Conservation (phyloP, 192 early-diverging fungal genomes). For the Umbelopsis sp. region DNA sequence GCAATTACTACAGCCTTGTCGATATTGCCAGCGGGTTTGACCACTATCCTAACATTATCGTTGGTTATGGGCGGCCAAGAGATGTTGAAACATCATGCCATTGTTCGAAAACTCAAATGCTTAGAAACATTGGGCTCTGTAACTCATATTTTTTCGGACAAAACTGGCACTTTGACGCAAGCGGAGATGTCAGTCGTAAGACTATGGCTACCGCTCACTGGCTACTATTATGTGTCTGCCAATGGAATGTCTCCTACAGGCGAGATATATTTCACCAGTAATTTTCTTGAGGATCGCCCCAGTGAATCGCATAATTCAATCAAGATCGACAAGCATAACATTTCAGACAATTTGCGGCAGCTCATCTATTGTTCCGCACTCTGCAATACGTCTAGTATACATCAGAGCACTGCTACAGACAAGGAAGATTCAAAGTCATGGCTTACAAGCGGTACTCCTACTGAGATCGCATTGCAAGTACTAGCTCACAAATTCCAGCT, state of each 20-base stretch:
- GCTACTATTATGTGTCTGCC: slow-evolving; percentile 65
- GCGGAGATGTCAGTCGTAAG: slow-evolving; percentile 90
- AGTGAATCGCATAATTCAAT: background rate
- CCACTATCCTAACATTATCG: slow-evolving; percentile 90
- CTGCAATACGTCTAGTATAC: slow-evolving; percentile 82
- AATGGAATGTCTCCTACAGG: slow-evolving; percentile 62
- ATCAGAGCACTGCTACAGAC: slow-evolving; percentile 19
- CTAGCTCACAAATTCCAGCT: slow-evolving; percentile 80
- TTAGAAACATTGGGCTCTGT: slow-evolving; percentile 93
- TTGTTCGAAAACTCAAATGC: slow-evolving; percentile 87
- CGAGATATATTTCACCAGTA: slow-evolving; percentile 30
- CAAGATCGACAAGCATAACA: slow-evolving; percentile 18
- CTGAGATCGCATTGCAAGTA: slow-evolving; percentile 90
- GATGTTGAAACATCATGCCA: slow-evolving; percentile 85
- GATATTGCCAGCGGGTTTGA: slow-evolving; percentile 90
- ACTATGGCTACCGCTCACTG: slow-evolving; percentile 78
- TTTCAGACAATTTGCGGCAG: slow-evolving; percentile 28
- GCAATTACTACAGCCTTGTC: slow-evolving; percentile 88
- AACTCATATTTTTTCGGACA: slow-evolving; percentile 95
- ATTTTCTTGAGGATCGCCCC: background rate
- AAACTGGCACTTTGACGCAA: slow-evolving; percentile 92
- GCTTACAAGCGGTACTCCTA: slow-evolving; percentile 88
- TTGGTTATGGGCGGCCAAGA: slow-evolving; percentile 88
- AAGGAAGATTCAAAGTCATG: slow-evolving; percentile 55
- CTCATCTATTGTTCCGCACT: slow-evolving; percentile 67